Percentiles rank a stretch among this genome's conserved stretches.
phyloP scores from a whole-genome alignment of 2,329 filamentous ascomycete species.

The Ophiostoma sp. region DNA sequence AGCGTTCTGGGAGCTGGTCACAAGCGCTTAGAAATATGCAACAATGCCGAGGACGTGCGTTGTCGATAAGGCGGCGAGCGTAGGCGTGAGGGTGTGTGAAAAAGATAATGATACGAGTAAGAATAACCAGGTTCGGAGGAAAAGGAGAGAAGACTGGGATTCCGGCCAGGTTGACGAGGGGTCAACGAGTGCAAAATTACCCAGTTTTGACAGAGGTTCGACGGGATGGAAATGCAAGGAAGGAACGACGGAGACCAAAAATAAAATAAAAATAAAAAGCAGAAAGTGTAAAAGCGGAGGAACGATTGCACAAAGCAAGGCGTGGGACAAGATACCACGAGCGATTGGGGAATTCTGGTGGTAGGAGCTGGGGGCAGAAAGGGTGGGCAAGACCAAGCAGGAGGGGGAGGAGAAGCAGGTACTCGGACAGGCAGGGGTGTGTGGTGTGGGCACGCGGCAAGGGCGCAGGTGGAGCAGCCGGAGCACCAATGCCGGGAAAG shows the following conservation, averaged over 20 bases:
- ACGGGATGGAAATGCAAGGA: not conserved
- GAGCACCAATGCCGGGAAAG: not conserved
- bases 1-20: not conserved
- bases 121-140: not conserved
- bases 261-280: conserved; percentile 8
- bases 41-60: not conserved
- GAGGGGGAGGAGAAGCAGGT: conserved; percentile 17
- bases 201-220: not conserved
- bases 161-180: not conserved
- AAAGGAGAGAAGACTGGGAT: not conserved
- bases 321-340: not conserved
- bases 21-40: not conserved
- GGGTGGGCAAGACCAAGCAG: not conserved
- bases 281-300: conserved; percentile 5
- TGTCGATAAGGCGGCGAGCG: not conserved
- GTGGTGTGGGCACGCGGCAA: conserved; percentile 12
- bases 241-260: conserved; percentile 4
- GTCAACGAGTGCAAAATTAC: not conserved
- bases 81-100: not conserved
- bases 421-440: conserved; percentile 14
- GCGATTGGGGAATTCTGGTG: conserved; percentile 2
- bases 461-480: conserved; percentile 14
- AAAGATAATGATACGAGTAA: not conserved
- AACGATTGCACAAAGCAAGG: not conserved
- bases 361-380: conserved; percentile 4